Base-by-base conservation (phyloP, 2,329 filamentous ascomycete species). In the Chrysoporthe austroafricana region DNA sequence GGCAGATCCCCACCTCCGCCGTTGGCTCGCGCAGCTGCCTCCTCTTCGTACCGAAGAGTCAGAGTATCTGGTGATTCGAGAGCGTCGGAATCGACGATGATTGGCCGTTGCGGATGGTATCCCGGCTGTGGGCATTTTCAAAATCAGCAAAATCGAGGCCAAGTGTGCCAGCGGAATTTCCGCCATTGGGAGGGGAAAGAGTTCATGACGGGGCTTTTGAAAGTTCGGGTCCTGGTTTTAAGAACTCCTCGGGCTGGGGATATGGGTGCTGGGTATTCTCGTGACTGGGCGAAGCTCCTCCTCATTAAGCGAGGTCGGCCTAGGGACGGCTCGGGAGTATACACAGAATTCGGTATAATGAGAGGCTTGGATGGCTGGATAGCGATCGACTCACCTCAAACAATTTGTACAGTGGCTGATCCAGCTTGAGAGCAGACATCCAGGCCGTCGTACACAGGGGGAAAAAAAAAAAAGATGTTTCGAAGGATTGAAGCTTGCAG, bases 341-440 rank as follows among this genome's bases (percentile, higher is more conserved):
- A 39, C 9, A 39, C 6, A 9, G 36, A 39, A 39, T 39, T 9
- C 9, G 6, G 36, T 9, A 39, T 39, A 9, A 39, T 39, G 36
- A 39, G 2, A 2, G 62, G 69, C 62, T 71, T 72, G 72, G 67
- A 71, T 71, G 75, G 74, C 72, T 77, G 74, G 75, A 77, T 70
- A 69, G 68, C 71, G 73, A 72, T 74, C 72, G 77, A 85, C 86
- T 85, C 77, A 88, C 85, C 81, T 88, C 84, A 76, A 84, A 87
- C 77, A 85, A 81, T 80, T 86, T 86, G 78, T 86, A 87, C 72
- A 83, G 77, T 74, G 83, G 79, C 75, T 82, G 84, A 74, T 84
- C 82, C 76, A 85, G 85, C 80, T 86, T 87, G 76, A 79, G 78
- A 77, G 82, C 76, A 83, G 85, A 88, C 86, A 88, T 88, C 77